Evolutionary conservation across 768 basidiomycete species (phyloP).

Genomic region (Crucibulum laeve): DNA sequence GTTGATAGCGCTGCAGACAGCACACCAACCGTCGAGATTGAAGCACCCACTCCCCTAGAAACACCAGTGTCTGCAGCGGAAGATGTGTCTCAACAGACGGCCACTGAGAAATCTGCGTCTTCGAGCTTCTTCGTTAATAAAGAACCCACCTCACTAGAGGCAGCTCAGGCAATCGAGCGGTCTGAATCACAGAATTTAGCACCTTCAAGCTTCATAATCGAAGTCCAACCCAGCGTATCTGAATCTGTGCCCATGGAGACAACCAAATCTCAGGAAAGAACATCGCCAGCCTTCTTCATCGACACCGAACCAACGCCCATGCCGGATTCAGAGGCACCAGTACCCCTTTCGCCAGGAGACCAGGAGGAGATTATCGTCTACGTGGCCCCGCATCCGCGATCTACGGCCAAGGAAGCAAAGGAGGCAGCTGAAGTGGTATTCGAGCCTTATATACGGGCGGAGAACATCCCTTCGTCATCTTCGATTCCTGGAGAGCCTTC

Average conservation of each 20-base stretch:
- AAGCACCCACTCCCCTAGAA: too few species aligned
- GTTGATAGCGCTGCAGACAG: too few species aligned
- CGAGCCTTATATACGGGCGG: slow-evolving; percentile 14
- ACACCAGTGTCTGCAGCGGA: too few species aligned
- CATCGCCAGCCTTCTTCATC: slow-evolving; percentile 27
- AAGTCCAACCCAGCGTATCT: slow-evolving; percentile 8
- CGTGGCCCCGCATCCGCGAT: slow-evolving; percentile 67
- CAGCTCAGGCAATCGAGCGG: too few species aligned
- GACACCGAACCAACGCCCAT: slow-evolving; percentile 33
- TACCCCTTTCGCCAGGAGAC: slow-evolving; percentile 16
- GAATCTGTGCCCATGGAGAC: not conserved
- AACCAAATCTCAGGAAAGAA: not conserved
- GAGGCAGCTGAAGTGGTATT: slow-evolving; percentile 12
- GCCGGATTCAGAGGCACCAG: slow-evolving; percentile 7
- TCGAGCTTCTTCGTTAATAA: too few species aligned
- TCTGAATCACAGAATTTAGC: too few species aligned
- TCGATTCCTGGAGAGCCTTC: not conserved
- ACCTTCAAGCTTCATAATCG: too few species aligned
- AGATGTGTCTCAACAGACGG: too few species aligned
- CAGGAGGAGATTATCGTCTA: slow-evolving; percentile 77
- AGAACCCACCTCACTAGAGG: too few species aligned
- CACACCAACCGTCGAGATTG: too few species aligned
- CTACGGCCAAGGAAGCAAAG: slow-evolving; percentile 5
- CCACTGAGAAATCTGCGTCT: too few species aligned
- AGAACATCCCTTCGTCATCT: slow-evolving; percentile 8